Evolutionary conservation across 352 stramenopile genomes (phyloP), one percentile per base, ranked within the genome.

Genomic region (Phytophthora cajani): DNA sequence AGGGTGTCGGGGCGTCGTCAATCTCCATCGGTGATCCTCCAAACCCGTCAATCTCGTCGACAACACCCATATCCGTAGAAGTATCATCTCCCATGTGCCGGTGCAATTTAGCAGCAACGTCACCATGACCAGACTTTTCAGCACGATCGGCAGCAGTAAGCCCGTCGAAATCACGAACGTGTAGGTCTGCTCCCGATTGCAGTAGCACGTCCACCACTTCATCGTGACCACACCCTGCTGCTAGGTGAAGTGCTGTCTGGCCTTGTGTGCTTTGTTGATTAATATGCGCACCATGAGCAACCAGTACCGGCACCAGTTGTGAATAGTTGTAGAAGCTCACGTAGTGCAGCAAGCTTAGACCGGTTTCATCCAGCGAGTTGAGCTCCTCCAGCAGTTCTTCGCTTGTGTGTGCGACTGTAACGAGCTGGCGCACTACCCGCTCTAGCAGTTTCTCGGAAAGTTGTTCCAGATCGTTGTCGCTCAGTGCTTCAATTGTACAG

Each of bases 321-420:
- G 79, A 80, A 68, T 95, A 94, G 59, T 95, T 94, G 79, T 96
- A 97, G 58, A 95, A 95, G 65, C 89, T 92, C 77, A 95, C 88
- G 50, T 96, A 97, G 58, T 97, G 90, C n/a, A 97, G 77, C 51
- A 97, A 68, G 62, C 87, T 96, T 56, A 97, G 74, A 0, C 90
- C 90, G 4, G 87, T 85, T 63, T 97, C 90, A 53, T 97, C 90
- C 5, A 97, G 78, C 3, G 88, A 95, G 57, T 97, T 96, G 33
- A 96, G 82, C 67, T 97, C 89, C 21, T 95, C 88, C 4, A 96
- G 71, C 3, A 97, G 58, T 23, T 97, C 88, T 69, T 93, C 81
- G 23, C 78, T 94, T 1, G 85, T 92, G 46, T 93, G 83, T 0
- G 88, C 88, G 10, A 97, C 69, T 2, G 85, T 89, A 16, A 97